phyloP scores from a whole-genome alignment of 805 yeast species.

The Ogataea methanolica region DNA sequence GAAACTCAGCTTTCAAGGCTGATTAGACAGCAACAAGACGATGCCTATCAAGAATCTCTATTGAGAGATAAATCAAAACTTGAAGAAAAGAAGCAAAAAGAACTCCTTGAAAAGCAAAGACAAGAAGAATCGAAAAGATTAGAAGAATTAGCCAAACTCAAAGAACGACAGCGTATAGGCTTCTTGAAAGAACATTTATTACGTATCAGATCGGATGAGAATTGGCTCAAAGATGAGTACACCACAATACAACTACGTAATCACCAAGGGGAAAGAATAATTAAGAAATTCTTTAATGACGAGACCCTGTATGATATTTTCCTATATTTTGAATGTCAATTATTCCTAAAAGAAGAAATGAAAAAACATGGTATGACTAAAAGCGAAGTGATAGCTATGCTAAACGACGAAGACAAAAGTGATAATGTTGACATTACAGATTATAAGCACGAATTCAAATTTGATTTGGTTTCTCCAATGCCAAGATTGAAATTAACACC shows the following conservation, averaged over 20 bases:
- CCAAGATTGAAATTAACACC: constrained; percentile 30
- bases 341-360: constrained; percentile 17
- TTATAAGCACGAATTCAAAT: constrained; percentile 25
- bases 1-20: constrained; percentile 56
- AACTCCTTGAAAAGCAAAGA: constrained; percentile 15
- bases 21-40: constrained; percentile 60
- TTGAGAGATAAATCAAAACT: constrained; percentile 52
- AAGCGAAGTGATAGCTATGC: constrained; percentile 9
- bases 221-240: constrained; percentile 27
- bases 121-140: constrained; percentile 10
- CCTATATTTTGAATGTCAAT: constrained; percentile 41
- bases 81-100: constrained; percentile 33
- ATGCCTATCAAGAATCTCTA: constrained; percentile 59
- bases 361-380: constrained; percentile 9
- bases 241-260: constrained; percentile 49
- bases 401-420: constrained; percentile 3
- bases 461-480: constrained; percentile 33
- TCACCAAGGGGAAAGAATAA: constrained; percentile 47
- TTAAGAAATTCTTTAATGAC: constrained; percentile 37
- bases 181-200: constrained; percentile 15
- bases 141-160: neutral
- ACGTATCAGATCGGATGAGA: constrained; percentile 4
- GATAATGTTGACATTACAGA: constrained; percentile 5
- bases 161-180: constrained; percentile 15
- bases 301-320: constrained; percentile 45